Evolutionary conservation across 75 land plant genomes (phyloP), one percentile per base, ranked within the genome.

Genomic region (Azolla pinnata): DNA sequence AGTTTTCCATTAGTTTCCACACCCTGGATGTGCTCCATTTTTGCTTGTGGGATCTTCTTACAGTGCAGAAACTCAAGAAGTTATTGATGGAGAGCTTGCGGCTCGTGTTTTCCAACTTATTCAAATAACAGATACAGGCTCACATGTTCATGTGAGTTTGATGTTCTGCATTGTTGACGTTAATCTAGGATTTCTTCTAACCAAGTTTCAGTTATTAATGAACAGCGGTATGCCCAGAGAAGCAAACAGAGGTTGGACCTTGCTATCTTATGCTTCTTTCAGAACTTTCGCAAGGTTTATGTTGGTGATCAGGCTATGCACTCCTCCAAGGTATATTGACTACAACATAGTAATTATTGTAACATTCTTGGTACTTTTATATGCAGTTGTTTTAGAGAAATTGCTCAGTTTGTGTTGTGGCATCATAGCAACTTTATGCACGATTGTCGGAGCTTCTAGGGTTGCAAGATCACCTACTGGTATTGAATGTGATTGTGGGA

Each of bases 231-330:
- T 74, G 51, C 71, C 54, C 71, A 78, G 67, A 54, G 74, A 65
- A 80, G 88, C 63, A 91, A 91, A 70, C 97, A 91, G 66, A 80
- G 88, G 59, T 81, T 91, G 56, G 97, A 91, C 67, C 75, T 85
- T 20, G 97, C 97, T 16, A 81, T 91, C 31, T 76, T 91, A 25
- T 66, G 74, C 2, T 91, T 91, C 62, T 91, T 91, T 57, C 97
- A 91, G 70, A 68, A 91, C 67, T 88, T 91, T 54, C 77, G 95
- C 7, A 81, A 79, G 67, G 86, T 88, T 12, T 91, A 91, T 68
- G 93, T 91, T 30, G 97, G 97, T 14, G 97, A 91, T 63, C 97
- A 87, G 31, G 97, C 92, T 5, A 77, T 90, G 82, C 85, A 87
- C 73, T 87, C 97, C 42, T 84, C 93, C 7, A 91, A 91, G 83